These are phyloP conservation scores for Zizania latifolia DNA, from an alignment of 176 grass and related monocot genomes.

Conservation along the genomic window DNA sequence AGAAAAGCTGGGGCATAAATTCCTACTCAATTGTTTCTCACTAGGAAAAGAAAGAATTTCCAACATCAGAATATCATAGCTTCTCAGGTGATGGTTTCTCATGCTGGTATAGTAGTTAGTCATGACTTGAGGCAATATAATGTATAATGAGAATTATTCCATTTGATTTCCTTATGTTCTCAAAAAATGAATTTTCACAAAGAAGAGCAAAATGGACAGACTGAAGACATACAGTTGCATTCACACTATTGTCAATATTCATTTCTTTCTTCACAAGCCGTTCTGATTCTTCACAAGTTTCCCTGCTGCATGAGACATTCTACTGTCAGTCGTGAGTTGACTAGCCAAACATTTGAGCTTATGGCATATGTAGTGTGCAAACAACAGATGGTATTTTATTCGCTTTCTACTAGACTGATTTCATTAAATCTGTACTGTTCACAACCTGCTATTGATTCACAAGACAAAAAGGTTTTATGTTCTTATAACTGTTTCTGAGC, in stretches of 20 bases:
- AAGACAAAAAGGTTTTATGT: background rate
- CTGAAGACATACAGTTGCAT: conserved; percentile 40
- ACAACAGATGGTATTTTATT: background rate
- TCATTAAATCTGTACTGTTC: background rate
- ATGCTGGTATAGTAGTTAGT: background rate
- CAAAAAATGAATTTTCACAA: background rate
- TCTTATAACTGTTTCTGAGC: background rate
- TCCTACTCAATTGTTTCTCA: background rate
- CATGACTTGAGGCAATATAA: background rate
- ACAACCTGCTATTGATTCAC: background rate
- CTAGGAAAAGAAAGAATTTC: background rate
- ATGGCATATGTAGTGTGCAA: background rate
- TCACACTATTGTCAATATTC: background rate
- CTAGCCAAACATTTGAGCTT: background rate
- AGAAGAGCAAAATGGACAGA: background rate
- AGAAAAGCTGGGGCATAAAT: conserved; percentile 17
- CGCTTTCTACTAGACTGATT: background rate
- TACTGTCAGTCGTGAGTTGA: background rate
- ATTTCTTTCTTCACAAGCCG: conserved; percentile 13
- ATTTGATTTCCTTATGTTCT: background rate
- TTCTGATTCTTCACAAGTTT: conserved; percentile 18
- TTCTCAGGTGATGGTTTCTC: background rate
- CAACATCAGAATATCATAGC: background rate
- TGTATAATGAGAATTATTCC: background rate
- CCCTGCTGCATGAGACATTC: conserved; percentile 10